These are phyloP conservation scores for Fusarium temperatum DNA, from an alignment of 2,329 filamentous ascomycete species.

Conservation along the genomic window DNA sequence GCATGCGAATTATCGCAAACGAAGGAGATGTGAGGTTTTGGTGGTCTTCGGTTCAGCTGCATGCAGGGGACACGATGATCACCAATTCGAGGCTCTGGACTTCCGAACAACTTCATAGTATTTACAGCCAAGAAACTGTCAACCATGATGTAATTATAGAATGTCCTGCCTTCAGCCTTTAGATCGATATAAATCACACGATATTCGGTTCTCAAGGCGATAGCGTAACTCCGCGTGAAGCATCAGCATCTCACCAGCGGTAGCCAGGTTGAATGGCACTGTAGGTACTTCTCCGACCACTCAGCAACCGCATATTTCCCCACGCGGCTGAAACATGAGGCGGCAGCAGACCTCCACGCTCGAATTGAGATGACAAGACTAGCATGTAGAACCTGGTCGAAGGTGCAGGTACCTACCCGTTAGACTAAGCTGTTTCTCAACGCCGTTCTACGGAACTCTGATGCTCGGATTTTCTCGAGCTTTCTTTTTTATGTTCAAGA, in stretches of 20 bases:
- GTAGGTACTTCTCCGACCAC: not conserved
- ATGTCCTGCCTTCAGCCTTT: not conserved
- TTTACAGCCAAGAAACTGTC: rapidly evolving
- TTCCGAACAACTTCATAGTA: not conserved
- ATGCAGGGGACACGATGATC: not conserved
- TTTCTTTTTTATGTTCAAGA: not conserved
- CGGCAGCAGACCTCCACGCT: not conserved
- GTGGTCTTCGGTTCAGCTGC: not conserved
- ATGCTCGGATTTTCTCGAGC: not conserved
- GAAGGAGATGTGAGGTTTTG: not conserved
- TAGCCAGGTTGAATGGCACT: not conserved
- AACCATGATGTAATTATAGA: rapidly evolving
- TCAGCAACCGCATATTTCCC: not conserved
- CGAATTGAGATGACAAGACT: not conserved
- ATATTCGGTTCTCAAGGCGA: rapidly evolving
- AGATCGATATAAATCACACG: not conserved
- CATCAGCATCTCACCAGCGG: rapidly evolving
- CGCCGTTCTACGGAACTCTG: not conserved
- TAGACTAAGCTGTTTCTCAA: not conserved
- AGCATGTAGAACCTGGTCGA: not conserved
- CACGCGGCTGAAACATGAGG: not conserved
- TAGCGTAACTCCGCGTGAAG: rapidly evolving
- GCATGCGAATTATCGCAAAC: not conserved
- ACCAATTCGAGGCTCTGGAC: not conserved
- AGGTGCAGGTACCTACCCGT: not conserved